Evolutionary conservation across 768 basidiomycete genomes (phyloP).

Genomic region (Leccinum aurantiacum): DNA sequence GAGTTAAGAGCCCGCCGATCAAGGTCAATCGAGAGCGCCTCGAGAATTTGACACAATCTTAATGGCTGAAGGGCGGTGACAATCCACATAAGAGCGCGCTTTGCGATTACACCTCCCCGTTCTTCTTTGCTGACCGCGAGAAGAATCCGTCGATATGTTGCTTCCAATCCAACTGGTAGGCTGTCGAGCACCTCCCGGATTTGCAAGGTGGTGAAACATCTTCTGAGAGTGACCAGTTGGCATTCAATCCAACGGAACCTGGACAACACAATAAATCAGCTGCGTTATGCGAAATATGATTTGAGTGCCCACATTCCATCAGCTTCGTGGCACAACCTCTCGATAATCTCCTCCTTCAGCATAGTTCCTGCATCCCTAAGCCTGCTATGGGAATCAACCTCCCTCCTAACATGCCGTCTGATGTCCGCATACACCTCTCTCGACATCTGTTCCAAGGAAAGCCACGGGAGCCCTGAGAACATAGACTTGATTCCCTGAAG

Average conservation of each 20-base stretch:
- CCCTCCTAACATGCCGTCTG: slow-evolving; percentile 1
- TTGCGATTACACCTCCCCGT: not conserved
- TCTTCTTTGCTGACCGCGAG: not conserved
- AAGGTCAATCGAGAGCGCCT: not conserved
- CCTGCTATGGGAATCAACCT: slow-evolving; percentile 7
- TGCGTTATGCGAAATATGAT: not conserved
- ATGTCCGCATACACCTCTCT: slow-evolving; percentile 11
- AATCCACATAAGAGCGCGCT: not conserved
- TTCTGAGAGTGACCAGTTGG: not conserved
- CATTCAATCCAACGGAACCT: not conserved
- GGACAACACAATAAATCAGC: not conserved
- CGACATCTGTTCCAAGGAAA: slow-evolving; percentile 5
- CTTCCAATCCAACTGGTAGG: not conserved
- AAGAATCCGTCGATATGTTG: not conserved
- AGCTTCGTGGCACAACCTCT: not conserved
- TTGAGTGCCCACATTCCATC: slow-evolving; percentile 12
- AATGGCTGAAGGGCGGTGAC: not conserved
- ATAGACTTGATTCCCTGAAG: slow-evolving; percentile 7
- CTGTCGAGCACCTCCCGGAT: not conserved
- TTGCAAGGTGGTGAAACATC: not conserved
- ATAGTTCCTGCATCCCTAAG: not conserved
- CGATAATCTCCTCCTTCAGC: slow-evolving; percentile 9
- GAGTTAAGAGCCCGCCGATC: not conserved
- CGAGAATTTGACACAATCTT: not conserved
- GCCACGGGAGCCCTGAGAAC: not conserved